Base-by-base conservation (phyloP, 352 stramenopile genomes). In the Phytopythium litorale region DNA sequence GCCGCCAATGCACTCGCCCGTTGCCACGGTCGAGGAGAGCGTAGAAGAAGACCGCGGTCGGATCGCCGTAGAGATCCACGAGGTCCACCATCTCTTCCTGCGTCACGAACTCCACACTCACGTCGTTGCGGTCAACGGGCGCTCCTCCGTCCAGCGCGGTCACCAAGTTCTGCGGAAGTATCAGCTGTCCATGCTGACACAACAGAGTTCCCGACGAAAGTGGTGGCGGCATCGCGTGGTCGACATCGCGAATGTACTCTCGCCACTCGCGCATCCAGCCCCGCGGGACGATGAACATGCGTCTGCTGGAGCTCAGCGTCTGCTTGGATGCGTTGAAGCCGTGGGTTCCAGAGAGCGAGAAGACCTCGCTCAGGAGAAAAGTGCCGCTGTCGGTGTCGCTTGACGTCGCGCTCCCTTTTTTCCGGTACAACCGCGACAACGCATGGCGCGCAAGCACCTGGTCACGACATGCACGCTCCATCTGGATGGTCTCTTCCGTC, bases 211-310 rank as follows among this genome's bases (percentile, higher is more conserved):
- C 71, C 11, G 64, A 66, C 0, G 62, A 68, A 15, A 92, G 61
- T 21, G 63, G 48, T 0, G 68, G 49, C 11, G 83, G 83, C 8
- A 46, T 52, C 13, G 71, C 53, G 46, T 75, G 56, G 21, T 88
- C 70, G n/a, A 92, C 71, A 54, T 92, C 75, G 19, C 79, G 80
- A 66, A 94, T 90, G 53, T 92, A 91, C 33, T 76, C 67, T 38
- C 82, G 77, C 85, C 85, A 94, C 19, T 75, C 63, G 30, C 62
- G 25, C 45, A 91, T 74, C 85, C 85, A 94, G 3, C 23, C 56
- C n/a, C 71, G 67, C 38, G 73, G 68, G 0, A 94, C 60, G 19
- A 94, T 51, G 66, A 90, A 92, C 68, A 89, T 72, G 18, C 72
- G 75, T 7, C 67, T 45, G 3, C 65, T 66, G 23, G 61, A 19